Base-by-base conservation (phyloP, 2,329 filamentous ascomycete species). In the Neonectria sp. region DNA sequence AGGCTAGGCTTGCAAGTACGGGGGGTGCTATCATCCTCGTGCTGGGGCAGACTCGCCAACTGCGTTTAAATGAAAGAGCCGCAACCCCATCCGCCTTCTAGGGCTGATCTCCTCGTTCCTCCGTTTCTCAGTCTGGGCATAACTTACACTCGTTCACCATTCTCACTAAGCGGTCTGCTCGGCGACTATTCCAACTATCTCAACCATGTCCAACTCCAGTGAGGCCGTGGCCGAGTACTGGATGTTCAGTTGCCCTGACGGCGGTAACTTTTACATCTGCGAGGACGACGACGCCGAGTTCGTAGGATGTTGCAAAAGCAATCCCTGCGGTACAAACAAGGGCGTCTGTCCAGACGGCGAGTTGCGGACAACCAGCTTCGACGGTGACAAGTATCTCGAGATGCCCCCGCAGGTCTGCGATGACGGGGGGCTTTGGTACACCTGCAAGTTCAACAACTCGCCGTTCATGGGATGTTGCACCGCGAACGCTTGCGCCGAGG, bases 391-490 rank as follows among this genome's bases (percentile, higher is more conserved):
- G 4, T 83, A 82, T 63, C 35, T 61, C 0, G 62, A 75, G 2
- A 78, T 84, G 35, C 73, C 71, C 5, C n/a, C 63, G 1, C 82
- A 84, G 62, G 69, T 73, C 24, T 84, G 83, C 57, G 61, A 71
- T 7, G 68, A 63, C 12, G 48, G 37, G 1, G 60, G 64, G 6
- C 60, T 73, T 4, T 84, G 80, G 79, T 84, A 78, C 52, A 79
- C 79, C 0, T 84, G 82, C 71, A 58, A 68, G 21, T 58, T 45
- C 24, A 76, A 68, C 51, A 63, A 37, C 3, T 78, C 79, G 11
- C 79, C 82, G 0, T 84, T 83, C 52, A 43, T 84, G 29, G 83
- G 82, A 25, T 84, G 82, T 71, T 84, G 82, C 60, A 29, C 59
- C 3, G 63, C 65, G 33, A 71, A 75, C 35, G 68, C 75, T 8